These are phyloP conservation scores for Yarrowia keelungensis DNA, from an alignment of 805 yeast genomes.

Conservation along the genomic window DNA sequence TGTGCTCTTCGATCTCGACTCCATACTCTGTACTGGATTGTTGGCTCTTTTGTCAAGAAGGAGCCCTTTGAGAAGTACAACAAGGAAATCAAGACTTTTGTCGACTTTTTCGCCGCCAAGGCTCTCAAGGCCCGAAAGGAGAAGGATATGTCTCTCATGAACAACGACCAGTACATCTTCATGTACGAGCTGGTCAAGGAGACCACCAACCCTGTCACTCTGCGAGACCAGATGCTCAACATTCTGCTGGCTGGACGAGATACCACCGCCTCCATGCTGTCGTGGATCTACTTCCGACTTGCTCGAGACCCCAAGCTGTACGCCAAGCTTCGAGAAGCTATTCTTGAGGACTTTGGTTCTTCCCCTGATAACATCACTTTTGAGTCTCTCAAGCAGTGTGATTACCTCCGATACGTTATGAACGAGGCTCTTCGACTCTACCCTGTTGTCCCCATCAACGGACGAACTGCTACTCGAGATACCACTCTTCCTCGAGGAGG, in stretches of 20 bases:
- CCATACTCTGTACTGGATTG: constrained; percentile 43
- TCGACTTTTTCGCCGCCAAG: constrained; percentile 53
- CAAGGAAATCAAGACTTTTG: constrained; percentile 49
- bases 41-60: constrained; percentile 37
- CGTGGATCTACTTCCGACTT: constrained; percentile 56
- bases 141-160: constrained; percentile 41
- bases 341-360: constrained; percentile 52
- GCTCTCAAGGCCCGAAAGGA: constrained; percentile 48
- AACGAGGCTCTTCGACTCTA: constrained; percentile 59
- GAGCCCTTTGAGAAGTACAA: constrained; percentile 49
- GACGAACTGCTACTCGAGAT: constrained; percentile 55
- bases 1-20: constrained; percentile 41
- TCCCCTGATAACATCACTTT: constrained; percentile 51
- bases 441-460: constrained; percentile 60
- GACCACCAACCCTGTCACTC: constrained; percentile 56
- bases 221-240: constrained; percentile 60
- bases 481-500: constrained; percentile 62
- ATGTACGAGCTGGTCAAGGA: constrained; percentile 58
- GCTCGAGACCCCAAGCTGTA: constrained; percentile 51
- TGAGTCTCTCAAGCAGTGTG: constrained; percentile 58
- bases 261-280: constrained; percentile 60
- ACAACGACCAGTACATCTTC: constrained; percentile 55
- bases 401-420: constrained; percentile 56
- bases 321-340: constrained; percentile 51
- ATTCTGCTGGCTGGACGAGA: constrained; percentile 63